Conservation (phyloP, 2,329 filamentous ascomycete species). For the Fusarium neocosmosporiellum region DNA sequence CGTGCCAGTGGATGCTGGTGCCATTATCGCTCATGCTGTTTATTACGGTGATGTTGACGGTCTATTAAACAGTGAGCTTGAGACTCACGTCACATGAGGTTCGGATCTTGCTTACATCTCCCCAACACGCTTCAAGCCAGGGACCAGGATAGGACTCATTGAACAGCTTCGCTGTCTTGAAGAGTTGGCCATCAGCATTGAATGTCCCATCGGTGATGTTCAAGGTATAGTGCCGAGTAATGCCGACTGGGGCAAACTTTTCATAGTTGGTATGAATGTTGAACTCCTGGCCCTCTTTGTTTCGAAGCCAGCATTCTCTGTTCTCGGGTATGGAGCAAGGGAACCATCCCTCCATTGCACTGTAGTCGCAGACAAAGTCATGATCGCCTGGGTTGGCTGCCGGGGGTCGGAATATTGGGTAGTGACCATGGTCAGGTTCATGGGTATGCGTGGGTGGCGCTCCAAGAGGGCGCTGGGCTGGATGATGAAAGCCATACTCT, state of each 20-base stretch:
- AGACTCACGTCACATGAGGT: rapidly evolving
- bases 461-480: conserved; percentile 23
- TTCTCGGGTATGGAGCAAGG: conserved; percentile 40
- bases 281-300: conserved; percentile 33
- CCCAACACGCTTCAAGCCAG: conserved; percentile 46
- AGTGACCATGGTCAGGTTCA: neutral
- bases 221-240: conserved; percentile 36
- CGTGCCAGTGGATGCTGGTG: conserved; percentile 41
- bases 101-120: conserved; percentile 29
- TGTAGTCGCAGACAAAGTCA: conserved; percentile 43
- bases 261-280: conserved; percentile 46
- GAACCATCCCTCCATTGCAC: conserved; percentile 37
- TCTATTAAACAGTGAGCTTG: conserved; percentile 1
- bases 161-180: conserved; percentile 39
- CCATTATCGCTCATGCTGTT: conserved; percentile 34
- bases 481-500: neutral
- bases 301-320: conserved; percentile 43
- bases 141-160: conserved; percentile 43
- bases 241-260: conserved; percentile 27
- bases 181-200: conserved; percentile 40
- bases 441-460: conserved; percentile 3
- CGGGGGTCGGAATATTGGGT: conserved; percentile 24
- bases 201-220: conserved; percentile 26
- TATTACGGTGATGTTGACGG: conserved; percentile 26
- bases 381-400: conserved; percentile 19